Evolutionary conservation across 805 yeast genomes (phyloP).

Genomic region (Nakazawaea wyomingensis): DNA sequence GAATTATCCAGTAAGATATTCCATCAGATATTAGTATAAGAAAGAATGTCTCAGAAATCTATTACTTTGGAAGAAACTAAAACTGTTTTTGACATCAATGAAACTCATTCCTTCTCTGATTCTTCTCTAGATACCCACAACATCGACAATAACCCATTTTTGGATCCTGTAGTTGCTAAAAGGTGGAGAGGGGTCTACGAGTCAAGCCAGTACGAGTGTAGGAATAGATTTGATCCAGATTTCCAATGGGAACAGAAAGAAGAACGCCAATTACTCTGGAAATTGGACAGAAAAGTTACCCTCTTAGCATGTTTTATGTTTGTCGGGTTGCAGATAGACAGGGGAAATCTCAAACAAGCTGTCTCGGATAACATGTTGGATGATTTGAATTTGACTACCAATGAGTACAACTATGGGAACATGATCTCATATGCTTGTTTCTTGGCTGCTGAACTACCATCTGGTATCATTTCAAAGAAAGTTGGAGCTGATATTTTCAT

Average conservation of each 20-base stretch:
- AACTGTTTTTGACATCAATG: neutral
- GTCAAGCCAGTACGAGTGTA: constrained; percentile 46
- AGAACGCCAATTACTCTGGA: constrained; percentile 43
- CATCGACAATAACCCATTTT: constrained; percentile 27
- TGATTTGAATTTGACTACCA: constrained; percentile 43
- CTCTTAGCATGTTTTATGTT: constrained; percentile 50
- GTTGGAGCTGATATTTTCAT: constrained; percentile 58
- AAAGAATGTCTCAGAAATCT: too few relatives aligned
- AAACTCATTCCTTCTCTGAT: neutral
- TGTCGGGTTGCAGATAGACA: constrained; percentile 47
- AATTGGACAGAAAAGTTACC: constrained; percentile 51
- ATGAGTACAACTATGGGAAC: constrained; percentile 51
- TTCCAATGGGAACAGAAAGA: constrained; percentile 50
- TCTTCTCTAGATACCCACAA: neutral
- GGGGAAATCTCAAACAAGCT: constrained; percentile 51
- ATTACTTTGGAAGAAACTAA: neutral
- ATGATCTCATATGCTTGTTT: constrained; percentile 40
- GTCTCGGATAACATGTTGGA: constrained; percentile 45
- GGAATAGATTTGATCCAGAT: constrained; percentile 50
- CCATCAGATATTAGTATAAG: too few relatives aligned
- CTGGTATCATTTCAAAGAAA: constrained; percentile 53
- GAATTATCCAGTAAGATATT: too few relatives aligned
- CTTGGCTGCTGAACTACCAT: constrained; percentile 51
- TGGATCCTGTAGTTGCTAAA: constrained; percentile 42
- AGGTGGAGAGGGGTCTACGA: constrained; percentile 43